phyloP scores from a whole-genome alignment of 78 protist species.

The Speleostelium caveatum region DNA sequence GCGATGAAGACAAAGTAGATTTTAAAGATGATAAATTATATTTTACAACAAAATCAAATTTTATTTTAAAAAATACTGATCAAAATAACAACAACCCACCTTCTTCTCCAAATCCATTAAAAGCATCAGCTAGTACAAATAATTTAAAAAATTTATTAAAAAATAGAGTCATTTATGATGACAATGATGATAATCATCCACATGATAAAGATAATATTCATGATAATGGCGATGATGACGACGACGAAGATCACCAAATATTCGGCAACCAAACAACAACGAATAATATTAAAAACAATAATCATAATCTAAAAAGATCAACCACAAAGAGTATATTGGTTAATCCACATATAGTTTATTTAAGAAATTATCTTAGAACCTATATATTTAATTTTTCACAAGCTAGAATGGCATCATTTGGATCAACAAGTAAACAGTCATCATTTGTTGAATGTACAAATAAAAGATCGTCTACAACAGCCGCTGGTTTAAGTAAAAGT shows the following conservation, averaged over 20 bases:
- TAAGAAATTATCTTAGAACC: slow-evolving; percentile 37
- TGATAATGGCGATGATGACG: not conserved
- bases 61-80: not conserved
- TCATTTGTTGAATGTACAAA: slow-evolving; percentile 50
- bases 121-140: slow-evolving; percentile 45
- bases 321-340: not conserved
- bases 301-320: not conserved
- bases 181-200: not conserved
- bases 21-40: slow-evolving; percentile 18
- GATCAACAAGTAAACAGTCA: slow-evolving; percentile 15
- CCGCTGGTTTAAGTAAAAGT: not conserved
- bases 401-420: slow-evolving; percentile 73
- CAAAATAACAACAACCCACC: not conserved
- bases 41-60: slow-evolving; percentile 10
- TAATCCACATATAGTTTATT: slow-evolving; percentile 46
- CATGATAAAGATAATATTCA: not conserved
- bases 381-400: slow-evolving; percentile 58
- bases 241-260: not conserved
- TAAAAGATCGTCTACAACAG: not conserved
- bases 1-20: not conserved
- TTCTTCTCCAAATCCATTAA: slow-evolving; percentile 4
- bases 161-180: not conserved
- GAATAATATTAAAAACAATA: not conserved
- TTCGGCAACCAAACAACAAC: not conserved
- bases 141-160: slow-evolving; percentile 45